Evolutionary conservation across 106 monocot species (phyloP).

Genomic region (Apostasia ramifera): DNA sequence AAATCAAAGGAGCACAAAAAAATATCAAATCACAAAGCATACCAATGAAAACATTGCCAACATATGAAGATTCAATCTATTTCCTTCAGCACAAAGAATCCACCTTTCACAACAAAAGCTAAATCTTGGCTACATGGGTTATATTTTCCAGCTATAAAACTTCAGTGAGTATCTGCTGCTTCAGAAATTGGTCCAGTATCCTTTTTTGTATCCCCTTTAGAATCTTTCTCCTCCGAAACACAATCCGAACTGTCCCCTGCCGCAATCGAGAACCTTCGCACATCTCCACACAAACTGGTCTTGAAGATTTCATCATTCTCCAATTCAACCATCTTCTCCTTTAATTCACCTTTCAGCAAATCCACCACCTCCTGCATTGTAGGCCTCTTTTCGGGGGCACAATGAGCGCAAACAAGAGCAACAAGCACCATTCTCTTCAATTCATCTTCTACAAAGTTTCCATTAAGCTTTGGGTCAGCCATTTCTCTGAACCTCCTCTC

Average conservation of each 20-base stretch:
- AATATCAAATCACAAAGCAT: too few species aligned
- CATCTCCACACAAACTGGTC: neutral
- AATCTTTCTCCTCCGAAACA: slow-evolving; percentile 2
- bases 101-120: too few species aligned
- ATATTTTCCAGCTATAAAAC: too few species aligned
- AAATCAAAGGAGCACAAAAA: too few species aligned
- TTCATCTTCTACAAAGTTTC: slow-evolving; percentile 25
- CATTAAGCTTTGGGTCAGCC: slow-evolving; percentile 38
- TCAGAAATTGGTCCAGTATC: neutral
- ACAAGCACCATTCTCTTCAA: slow-evolving; percentile 42
- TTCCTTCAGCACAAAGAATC: too few species aligned
- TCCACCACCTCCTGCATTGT: slow-evolving; percentile 34
- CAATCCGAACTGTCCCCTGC: neutral
- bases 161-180: neutral
- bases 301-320: slow-evolving; percentile 30
- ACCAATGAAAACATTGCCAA: too few species aligned
- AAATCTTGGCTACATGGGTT: too few species aligned
- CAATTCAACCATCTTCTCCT: slow-evolving; percentile 14
- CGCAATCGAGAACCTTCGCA: neutral
- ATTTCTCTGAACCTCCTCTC: slow-evolving; percentile 35
- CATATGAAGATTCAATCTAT: too few species aligned
- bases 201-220: neutral
- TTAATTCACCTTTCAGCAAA: slow-evolving; percentile 22
- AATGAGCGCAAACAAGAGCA: slow-evolving; percentile 39
- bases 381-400: slow-evolving; percentile 32